Conservation (phyloP, 78 protist species). For the Dictyostelium citrinum region DNA sequence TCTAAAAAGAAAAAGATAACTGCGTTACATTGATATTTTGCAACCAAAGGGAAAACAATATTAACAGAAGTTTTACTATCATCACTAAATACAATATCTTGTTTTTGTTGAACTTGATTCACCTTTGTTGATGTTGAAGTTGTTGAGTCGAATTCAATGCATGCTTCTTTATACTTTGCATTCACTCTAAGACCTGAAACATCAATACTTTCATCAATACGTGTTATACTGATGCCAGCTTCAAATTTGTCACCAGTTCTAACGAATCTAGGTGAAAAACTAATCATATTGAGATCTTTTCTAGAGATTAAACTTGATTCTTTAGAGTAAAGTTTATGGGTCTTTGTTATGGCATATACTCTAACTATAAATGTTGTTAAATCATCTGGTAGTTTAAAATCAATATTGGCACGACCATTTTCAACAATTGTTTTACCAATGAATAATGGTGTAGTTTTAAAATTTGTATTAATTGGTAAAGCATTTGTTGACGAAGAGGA, state of each 20-base stretch:
- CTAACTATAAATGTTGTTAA: slow-evolving; percentile 32
- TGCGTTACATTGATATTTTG: neutral
- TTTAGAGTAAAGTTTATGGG: neutral
- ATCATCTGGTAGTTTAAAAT: slow-evolving; percentile 38
- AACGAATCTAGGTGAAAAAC: slow-evolving; percentile 60
- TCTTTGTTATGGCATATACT: neutral
- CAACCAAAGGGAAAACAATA: neutral
- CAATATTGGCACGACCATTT: neutral
- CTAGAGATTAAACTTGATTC: slow-evolving; percentile 9
- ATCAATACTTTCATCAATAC: neutral
- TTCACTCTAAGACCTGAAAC: neutral
- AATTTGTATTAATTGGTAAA: slow-evolving; percentile 9
- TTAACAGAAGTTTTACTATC: neutral
- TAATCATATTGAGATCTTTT: slow-evolving; percentile 15
- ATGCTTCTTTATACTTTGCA: neutral
- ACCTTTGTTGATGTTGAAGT: too few relatives aligned
- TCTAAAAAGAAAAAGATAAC: slow-evolving; percentile 8
- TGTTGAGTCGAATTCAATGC: neutral
- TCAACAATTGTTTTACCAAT: neutral
- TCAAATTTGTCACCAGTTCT: slow-evolving; percentile 47
- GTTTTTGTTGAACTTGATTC: neutral
- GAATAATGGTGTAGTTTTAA: slow-evolving; percentile 43
- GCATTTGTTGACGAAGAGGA: neutral
- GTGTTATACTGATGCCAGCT: slow-evolving; percentile 33
- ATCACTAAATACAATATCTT: neutral